Percentiles rank a stretch among this genome's conserved stretches.
Evolutionary conservation across 257 asterid species (phyloP).

Genomic region (Rauvolfia tetraphylla): DNA sequence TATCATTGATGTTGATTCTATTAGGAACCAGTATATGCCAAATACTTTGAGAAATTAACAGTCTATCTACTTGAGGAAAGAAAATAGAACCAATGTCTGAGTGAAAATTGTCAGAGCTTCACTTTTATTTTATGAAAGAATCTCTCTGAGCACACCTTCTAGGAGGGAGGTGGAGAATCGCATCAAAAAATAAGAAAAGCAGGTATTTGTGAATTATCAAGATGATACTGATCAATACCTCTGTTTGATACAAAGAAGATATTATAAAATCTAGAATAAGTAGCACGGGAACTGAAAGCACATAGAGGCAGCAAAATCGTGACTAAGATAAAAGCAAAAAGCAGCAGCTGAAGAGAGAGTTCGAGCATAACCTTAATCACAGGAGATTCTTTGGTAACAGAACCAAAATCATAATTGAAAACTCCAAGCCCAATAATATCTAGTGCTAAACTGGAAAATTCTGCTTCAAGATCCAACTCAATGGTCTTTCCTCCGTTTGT

Average conservation of each 20-base stretch:
- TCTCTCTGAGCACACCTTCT: background rate
- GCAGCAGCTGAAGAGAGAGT: constrained; percentile 1
- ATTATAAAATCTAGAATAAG: background rate
- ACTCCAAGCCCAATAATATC: constrained; percentile 96
- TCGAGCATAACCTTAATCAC: constrained; percentile 68
- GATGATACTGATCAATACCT: background rate
- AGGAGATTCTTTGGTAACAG: constrained; percentile 92
- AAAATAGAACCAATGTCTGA: background rate
- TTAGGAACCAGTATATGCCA: background rate
- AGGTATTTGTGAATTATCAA: background rate
- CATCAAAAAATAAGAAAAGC: background rate
- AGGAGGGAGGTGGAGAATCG: background rate
- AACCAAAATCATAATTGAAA: constrained; percentile 91
- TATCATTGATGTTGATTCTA: too few species aligned
- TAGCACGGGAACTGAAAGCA: constrained; percentile 1
- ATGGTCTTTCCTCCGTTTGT: constrained; percentile 44
- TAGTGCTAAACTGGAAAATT: constrained; percentile 87
- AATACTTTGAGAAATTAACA: background rate
- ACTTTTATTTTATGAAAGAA: background rate
- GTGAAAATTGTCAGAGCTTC: background rate
- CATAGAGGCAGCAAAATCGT: background rate
- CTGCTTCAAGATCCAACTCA: constrained; percentile 90
- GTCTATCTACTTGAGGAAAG: background rate
- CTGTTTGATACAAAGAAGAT: background rate
- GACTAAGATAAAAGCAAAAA: background rate